Evolutionary conservation across 2,329 filamentous ascomycete genomes (phyloP), one percentile per base, ranked within the genome.

Genomic region (Penicillium sp.): DNA sequence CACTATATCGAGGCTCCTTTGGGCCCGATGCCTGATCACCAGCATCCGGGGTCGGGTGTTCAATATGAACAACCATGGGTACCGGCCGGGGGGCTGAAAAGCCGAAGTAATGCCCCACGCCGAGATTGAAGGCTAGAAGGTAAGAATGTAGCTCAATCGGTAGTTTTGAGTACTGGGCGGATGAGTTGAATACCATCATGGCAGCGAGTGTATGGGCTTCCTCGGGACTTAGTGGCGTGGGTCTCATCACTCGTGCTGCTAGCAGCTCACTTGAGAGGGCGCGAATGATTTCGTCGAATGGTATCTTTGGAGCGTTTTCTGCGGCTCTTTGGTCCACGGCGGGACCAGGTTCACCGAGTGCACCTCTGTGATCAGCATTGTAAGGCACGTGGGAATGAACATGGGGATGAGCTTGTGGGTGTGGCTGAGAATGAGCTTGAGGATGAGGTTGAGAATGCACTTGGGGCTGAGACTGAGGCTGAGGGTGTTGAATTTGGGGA

Each of bases 71-170:
- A 5, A 60, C 59, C n/a, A 76, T 58, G 4, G 63, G 54, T 9
- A 61, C 62, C n/a, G 64, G 62, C 14, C 55, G 57, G n/a, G 58
- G 66, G 8, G 68, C 60, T 21, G 63, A 53, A 8, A 72, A 55
- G 1, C 75, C 75, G 23, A 77, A 68, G 42, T 73, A 66, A 25
- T 70, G 67, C 1, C 71, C 72, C 7, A 77, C 55, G 10, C 75
- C 75, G 16, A 78, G 69, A 48, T 72, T 70, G 3, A 74, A 64
- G 7, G 72, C 74, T 31, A 73, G 63, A 31, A 73, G 66, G 3
- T 69, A 57, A 2, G 66, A 63, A 21, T 69, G 55, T 2, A 63
- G 59, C 2, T 61, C 59, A 13, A 58, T 48, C 7, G 73, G 62
- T 1, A 72, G 47, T 5, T 68, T 66, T 5, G 68, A 64, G 50